Evolutionary conservation across 257 asterid species (phyloP).

Genomic region (Capsicum baccatum): DNA sequence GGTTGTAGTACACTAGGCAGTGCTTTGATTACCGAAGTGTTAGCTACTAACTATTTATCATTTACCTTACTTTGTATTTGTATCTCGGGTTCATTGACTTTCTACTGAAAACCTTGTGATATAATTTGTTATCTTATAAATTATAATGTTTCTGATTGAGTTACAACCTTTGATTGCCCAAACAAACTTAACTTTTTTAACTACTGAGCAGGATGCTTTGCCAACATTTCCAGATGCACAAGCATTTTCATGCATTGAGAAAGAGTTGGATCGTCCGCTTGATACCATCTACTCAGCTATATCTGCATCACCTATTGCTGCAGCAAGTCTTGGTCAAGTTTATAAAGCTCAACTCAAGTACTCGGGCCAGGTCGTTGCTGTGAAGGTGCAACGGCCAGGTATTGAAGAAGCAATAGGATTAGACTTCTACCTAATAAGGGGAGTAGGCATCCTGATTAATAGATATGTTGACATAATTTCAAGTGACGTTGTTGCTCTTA

Average conservation of each 20-base stretch:
- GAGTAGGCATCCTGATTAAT: conserved; percentile 81
- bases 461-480: conserved; percentile 73
- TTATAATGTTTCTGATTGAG: neutral
- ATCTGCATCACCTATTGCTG: conserved; percentile 96
- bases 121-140: neutral
- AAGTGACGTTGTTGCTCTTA: conserved; percentile 89
- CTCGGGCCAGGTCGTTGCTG: conserved; percentile 92
- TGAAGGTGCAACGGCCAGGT: conserved; percentile 98
- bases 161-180: conserved; percentile 14
- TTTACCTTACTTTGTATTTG: conserved; percentile 19
- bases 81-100: conserved; percentile 16
- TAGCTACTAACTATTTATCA: neutral
- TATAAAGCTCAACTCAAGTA: conserved; percentile 87
- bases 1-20: too few species aligned
- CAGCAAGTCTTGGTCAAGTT: conserved; percentile 99
- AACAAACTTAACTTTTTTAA: conserved; percentile 3
- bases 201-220: conserved; percentile 79
- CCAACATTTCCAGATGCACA: conserved; percentile 97
- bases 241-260: conserved; percentile 95
- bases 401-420: conserved; percentile 93
- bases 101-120: conserved; percentile 21
- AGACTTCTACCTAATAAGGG: conserved; percentile 90
- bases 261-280: conserved; percentile 74
- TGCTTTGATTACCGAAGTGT: too few species aligned
- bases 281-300: conserved; percentile 79